Base-by-base conservation (phyloP, 768 basidiomycete genomes). In the Pisolithus sp. region DNA sequence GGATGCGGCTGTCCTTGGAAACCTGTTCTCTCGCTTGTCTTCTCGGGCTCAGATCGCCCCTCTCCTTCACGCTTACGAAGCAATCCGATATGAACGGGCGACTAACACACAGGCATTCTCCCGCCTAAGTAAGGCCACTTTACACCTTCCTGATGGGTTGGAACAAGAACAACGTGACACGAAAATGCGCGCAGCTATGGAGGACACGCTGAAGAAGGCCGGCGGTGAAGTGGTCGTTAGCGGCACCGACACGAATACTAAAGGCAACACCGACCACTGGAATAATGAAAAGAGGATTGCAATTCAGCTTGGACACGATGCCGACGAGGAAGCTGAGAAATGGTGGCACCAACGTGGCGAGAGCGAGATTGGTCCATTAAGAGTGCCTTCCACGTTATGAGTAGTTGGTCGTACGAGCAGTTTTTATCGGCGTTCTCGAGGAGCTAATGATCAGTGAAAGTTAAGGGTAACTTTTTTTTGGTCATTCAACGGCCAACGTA, bases 141-240 rank as follows among this genome's bases (percentile, higher is more conserved):
- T 83, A 62, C 82, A 84, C 58, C 62, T 81, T 0, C 67, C 69
- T 0, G 83, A 83, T 49, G 81, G 81, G 0, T 72, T 73, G 2
- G 74, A 71, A 34, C 82, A 83, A 53, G 63, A 69, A 40, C 66
- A 65, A 44, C 72, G 82, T 12, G 83, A 85, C 51, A 62, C 56
- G 4, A 65, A 70, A 15, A 82, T 83, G 80, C 69, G 68, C 9
- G 52, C 48, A 1, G 79, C 77, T 23, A 82, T 76, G 75, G 71
- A 66, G 31, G 59, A 57, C 0, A 74, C 73, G 49, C 54, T 73
- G 51, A 49, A 57, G 52, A 57, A 60, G 51, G 61, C 45, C 20
- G 48, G 46, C 6, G 59, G 61, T 39, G 23, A 54, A 55, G 46
- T 50, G 52, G 56, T 26, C 46, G 43, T 31, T 17, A 13, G 7